phyloP scores from a whole-genome alignment of 805 yeast species.

The Candida namnaoensis region DNA sequence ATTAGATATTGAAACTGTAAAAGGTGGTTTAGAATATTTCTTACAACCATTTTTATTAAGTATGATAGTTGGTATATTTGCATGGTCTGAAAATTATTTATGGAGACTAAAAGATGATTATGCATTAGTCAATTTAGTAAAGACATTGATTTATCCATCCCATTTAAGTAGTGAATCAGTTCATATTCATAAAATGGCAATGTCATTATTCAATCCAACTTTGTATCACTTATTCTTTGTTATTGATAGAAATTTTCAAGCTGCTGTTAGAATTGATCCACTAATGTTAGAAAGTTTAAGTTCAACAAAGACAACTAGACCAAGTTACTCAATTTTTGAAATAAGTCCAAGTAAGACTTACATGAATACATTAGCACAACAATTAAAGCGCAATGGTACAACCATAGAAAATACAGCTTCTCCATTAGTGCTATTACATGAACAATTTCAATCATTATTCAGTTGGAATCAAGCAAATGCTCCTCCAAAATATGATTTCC shows the following conservation, averaged over 20 bases:
- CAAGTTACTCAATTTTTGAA: background rate
- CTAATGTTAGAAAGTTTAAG: slow-evolving; percentile 6
- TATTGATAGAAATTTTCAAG: slow-evolving; percentile 3
- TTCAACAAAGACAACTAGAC: background rate
- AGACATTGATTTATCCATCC: slow-evolving; percentile 31
- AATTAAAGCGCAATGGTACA: background rate
- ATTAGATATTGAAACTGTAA: slow-evolving; percentile 50
- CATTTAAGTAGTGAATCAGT: slow-evolving; percentile 36
- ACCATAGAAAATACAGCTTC: slow-evolving; percentile 2
- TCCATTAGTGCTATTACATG: slow-evolving; percentile 9
- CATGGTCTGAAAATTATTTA: slow-evolving; percentile 36
- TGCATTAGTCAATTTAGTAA: slow-evolving; percentile 28
- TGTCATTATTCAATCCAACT: slow-evolving; percentile 15
- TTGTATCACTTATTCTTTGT: slow-evolving; percentile 7
- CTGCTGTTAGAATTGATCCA: slow-evolving; percentile 9
- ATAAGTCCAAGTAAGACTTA: background rate
- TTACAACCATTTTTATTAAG: slow-evolving; percentile 68
- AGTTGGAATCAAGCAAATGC: slow-evolving; percentile 16
- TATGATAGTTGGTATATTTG: slow-evolving; percentile 45
- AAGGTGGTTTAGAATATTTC: slow-evolving; percentile 81
- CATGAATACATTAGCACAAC: too few relatives aligned
- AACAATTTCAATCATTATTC: slow-evolving; percentile 10
- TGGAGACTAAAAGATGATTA: slow-evolving; percentile 22
- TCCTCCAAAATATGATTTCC: slow-evolving; percentile 10
- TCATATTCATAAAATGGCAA: slow-evolving; percentile 31